Evolutionary conservation across 129 eudicot species (phyloP), one percentile per base, ranked within the genome.

Genomic region (Erigeron canadensis): DNA sequence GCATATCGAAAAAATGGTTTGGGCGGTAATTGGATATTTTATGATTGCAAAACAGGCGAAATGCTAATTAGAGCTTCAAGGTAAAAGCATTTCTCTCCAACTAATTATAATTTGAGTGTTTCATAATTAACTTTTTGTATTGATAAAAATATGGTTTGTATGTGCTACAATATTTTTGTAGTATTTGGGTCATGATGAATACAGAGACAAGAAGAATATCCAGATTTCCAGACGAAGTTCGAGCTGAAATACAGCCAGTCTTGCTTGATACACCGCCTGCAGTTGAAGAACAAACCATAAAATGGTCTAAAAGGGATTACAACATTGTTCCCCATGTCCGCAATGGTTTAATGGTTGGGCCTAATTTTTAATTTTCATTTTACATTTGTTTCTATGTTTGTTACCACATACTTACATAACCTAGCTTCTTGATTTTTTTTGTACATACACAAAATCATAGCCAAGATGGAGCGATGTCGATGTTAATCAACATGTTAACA

Each of bases 181-280:
- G 96, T 75, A 38, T 75, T 12, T 76, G 85, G 81, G 85, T 90
- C 45, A 87, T 90, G 95, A 90, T 90, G 95, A 90, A 90, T 80
- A 85, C 81, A 81, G 71, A 81, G 69, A 90, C 96, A 13, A 78
- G 96, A 76, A 87, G 81, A 77, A 51, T 87, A 43, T 73, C 96
- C 12, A 90, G 81, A 83, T 72, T 90, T 70, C 95, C 96, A 6
- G 87, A 89, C 72, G 96, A 86, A 80, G 90, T 85, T 18, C 88
- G 86, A 28, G 85, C 51, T 42, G 93, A 89, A 79, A 74, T 86
- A n/a, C 80, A 81, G 8, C 45, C 72, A 37, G 69, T 53, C 60
- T 79, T 86, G 74, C 81, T 82, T 65, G 90, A 89, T 77, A 65
- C 77, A 18, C 94, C 85, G 61, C 88, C 88, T 28, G 57, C 77